These are phyloP conservation scores for Aphanomyces cochlioides DNA, from an alignment of 352 stramenopile genomes.

Conservation along the genomic window DNA sequence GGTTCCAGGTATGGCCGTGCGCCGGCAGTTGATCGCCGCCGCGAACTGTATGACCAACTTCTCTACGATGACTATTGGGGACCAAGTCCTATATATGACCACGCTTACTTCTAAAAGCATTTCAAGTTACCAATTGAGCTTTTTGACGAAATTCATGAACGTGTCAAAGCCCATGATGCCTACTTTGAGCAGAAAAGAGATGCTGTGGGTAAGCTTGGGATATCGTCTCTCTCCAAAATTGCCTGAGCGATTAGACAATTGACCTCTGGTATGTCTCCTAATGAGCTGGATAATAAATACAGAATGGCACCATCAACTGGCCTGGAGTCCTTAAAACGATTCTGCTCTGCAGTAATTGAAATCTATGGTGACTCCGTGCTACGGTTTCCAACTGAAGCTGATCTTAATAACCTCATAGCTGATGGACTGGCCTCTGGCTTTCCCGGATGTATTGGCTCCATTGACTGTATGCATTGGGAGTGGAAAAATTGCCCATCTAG, in stretches of 20 bases:
- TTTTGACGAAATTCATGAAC: too few relatives aligned
- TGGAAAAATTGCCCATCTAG: slow-evolving; percentile 28
- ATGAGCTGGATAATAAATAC: background rate
- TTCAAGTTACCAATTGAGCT: too few relatives aligned
- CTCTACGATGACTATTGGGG: too few relatives aligned
- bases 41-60: too few relatives aligned
- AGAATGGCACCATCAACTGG: background rate
- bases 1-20: too few relatives aligned
- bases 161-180: too few relatives aligned
- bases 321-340: slow-evolving; percentile 4
- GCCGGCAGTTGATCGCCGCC: too few relatives aligned
- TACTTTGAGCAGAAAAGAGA: too few relatives aligned
- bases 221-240: background rate
- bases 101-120: too few relatives aligned
- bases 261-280: background rate
- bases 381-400: background rate
- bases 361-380: slow-evolving; percentile 8
- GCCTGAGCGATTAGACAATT: background rate
- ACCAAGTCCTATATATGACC: too few relatives aligned
- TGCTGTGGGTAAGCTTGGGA: too few relatives aligned
- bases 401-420: background rate
- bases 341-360: slow-evolving; percentile 4
- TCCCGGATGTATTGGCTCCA: slow-evolving; percentile 23
- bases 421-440: slow-evolving; percentile 4
- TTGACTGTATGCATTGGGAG: slow-evolving; percentile 30